Evolutionary conservation across 2,329 filamentous ascomycete genomes (phyloP), one percentile per base, ranked within the genome.

Genomic region (Claviceps sp.): DNA sequence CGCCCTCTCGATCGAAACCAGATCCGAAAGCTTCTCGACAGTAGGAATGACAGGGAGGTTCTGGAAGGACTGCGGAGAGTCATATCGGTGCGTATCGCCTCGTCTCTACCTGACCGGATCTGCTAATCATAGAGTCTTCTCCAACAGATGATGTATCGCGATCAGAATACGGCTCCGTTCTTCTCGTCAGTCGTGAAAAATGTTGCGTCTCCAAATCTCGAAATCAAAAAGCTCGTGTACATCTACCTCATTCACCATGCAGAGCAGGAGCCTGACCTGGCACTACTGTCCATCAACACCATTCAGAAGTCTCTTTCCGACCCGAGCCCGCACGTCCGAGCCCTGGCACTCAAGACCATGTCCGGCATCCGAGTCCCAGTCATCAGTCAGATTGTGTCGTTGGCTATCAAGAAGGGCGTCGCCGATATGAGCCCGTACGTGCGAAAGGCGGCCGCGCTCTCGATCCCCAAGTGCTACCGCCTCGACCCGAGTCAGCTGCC

Each of bases 171-270:
- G 53, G 76, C 95, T 2, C 84, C 87, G 22, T 95, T 91, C 76
- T 98, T 98, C 75, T 95, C 91, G n/a, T 87, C 89, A 24, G 87
- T 98, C 52, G 89, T 98, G 67, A 98, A 98, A 73, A 98, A 97
- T 61, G 89, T 96, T 54, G 91, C 91, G 30, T 95, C 88, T 40
- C 86, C 90, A 14, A 95, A 89, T 62, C 78, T 96, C 61, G 89
- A 95, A 63, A 90, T 97, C 68, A 94, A 96, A 71, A 97, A 97
- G 69, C 82, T 98, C 52, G 93, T 98, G 56, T 98, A 98, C 74
- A 95, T 96, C 65, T 98, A 96, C 70, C 82, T 98, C 56, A 85
- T 97, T 55, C 88, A 94, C 65, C 90, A 98, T 76, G 93, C 93
- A 66, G 93, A 97, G 67, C 82, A 89, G 57, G 93, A 97, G 63